A percentile compares a stretch with the other conserved stretches of the same genome.
These are phyloP conservation scores for Malus sylvestris DNA, from an alignment of 306 rosid genomes.

Conservation along the genomic window DNA sequence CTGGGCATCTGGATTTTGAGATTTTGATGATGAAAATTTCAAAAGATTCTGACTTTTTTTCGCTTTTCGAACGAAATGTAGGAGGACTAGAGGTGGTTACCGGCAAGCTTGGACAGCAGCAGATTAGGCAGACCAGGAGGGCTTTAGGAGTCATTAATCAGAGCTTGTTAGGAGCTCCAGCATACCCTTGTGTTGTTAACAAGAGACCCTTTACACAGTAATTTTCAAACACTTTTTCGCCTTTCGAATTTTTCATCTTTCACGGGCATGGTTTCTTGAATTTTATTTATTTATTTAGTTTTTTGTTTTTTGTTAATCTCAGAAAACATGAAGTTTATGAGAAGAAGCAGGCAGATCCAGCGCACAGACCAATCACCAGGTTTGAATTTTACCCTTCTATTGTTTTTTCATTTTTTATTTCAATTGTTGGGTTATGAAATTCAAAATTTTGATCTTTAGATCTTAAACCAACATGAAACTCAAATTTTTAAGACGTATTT, in stretches of 20 bases:
- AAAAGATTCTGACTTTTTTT: conserved; percentile 5
- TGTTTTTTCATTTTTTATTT: background rate
- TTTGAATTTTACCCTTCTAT: conserved; percentile 13
- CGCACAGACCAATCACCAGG: conserved; percentile 90
- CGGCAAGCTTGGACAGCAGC: conserved; percentile 46
- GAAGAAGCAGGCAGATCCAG: conserved; percentile 89
- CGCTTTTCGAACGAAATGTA: conserved; percentile 12
- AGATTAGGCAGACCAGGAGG: conserved; percentile 58
- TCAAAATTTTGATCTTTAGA: conserved; percentile 8
- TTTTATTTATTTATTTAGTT: background rate
- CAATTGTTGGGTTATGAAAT: conserved; percentile 1
- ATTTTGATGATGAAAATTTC: conserved; percentile 3
- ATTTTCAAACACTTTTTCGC: background rate
- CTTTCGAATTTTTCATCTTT: background rate
- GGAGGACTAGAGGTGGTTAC: conserved; percentile 42
- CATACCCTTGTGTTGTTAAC: conserved; percentile 76
- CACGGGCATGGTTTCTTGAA: background rate
- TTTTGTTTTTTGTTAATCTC: background rate
- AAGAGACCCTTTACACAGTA: conserved; percentile 75
- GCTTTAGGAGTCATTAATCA: conserved; percentile 61
- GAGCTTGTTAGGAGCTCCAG: conserved; percentile 45
- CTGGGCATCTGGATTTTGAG: background rate
- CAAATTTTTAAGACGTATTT: background rate
- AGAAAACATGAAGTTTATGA: conserved; percentile 56
- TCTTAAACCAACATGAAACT: background rate